Evolutionary conservation across 495 filamentous ascomycete species (phyloP).

Genomic region (Aspergillus ellipticus): DNA sequence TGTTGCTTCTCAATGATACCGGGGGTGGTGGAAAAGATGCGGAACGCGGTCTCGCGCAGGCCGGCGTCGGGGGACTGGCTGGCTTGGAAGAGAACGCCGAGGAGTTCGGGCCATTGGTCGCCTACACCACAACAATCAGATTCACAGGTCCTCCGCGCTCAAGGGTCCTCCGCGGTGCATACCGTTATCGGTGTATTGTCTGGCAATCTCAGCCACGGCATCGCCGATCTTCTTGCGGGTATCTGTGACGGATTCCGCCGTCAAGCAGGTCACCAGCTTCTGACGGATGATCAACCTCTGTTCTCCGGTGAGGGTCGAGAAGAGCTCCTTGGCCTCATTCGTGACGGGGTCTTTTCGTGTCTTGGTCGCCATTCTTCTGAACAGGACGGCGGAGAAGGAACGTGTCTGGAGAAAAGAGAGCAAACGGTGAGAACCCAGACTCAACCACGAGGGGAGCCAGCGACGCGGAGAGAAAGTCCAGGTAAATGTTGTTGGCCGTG

Average conservation of each 20-base stretch:
- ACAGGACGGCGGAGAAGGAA: conserved; percentile 89
- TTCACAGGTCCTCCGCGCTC: not conserved
- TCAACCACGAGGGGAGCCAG: not conserved
- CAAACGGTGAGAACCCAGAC: conserved; percentile 3
- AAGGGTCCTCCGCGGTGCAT: conserved; percentile 28
- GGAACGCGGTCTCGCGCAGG: conserved; percentile 84
- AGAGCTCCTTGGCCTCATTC: conserved; percentile 75
- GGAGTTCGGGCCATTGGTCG: conserved; percentile 85
- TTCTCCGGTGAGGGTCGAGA: conserved; percentile 66
- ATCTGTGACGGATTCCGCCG: conserved; percentile 60
- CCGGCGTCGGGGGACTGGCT: conserved; percentile 79
- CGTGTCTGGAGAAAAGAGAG: conserved; percentile 55
- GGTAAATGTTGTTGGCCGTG: not conserved
- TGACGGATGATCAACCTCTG: conserved; percentile 73
- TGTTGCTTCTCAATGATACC: conserved; percentile 96
- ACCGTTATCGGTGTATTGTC: conserved; percentile 92
- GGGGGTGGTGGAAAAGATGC: conserved; percentile 92
- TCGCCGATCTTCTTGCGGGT: conserved; percentile 96
- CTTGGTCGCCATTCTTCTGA: conserved; percentile 88
- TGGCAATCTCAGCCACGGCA: conserved; percentile 88
- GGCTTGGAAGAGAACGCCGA: conserved; percentile 77
- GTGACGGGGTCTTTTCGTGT: conserved; percentile 68
- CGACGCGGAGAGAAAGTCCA: not conserved
- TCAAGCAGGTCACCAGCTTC: conserved; percentile 74
- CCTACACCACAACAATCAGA: conserved; percentile 45